Evolutionary conservation across 495 filamentous ascomycete genomes (phyloP), one percentile per base, ranked within the genome.

Genomic region (Neurospora tetraspora): DNA sequence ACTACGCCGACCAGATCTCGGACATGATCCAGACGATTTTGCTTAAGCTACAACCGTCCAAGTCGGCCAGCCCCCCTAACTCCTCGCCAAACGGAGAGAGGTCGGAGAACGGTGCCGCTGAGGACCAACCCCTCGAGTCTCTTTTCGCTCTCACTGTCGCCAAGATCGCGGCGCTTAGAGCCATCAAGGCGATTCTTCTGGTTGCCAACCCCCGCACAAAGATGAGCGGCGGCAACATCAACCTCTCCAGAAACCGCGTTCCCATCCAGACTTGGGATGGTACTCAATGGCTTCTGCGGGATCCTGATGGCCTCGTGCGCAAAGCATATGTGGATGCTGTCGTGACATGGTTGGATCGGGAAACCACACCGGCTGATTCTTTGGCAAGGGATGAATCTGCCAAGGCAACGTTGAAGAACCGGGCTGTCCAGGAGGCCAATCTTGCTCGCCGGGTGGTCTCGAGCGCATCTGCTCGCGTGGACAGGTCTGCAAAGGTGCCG

Each of bases 1-100:
- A 98, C 80, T 98, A 98, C 79, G 91, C 92, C 2, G 94, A 98
- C 73, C 94, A 98, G 78, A 92, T 98, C 68, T 89, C 91, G 4
- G 94, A 98, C 78, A 97, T 97, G 92, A 89, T 97, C 68, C 86
- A 89, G 3, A 88, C 92, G 0, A 90, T 98, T 53, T 82, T 98
- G 37, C 81, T 86, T 36, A 89, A 92, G 42, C 86, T 97, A 42
- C 94, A 91, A 76, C 91, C 93, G 7, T 83, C 84, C 9, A 75
- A 78, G 37, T 82, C 85, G 5, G 73, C 78, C 80, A 76, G 81
- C 76, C 77, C 77, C 72, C 39, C 86, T 77, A 76, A 83, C 74
- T 80, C 80, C 71, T 69, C 77, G 38, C 81, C 78, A 9, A 75
- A 76, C 27, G 80, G 80, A 10, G 82, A 85, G 36, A 86, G 85